phyloP scores from a whole-genome alignment of 192 early-diverging fungal species.

The Gigaspora rosea region DNA sequence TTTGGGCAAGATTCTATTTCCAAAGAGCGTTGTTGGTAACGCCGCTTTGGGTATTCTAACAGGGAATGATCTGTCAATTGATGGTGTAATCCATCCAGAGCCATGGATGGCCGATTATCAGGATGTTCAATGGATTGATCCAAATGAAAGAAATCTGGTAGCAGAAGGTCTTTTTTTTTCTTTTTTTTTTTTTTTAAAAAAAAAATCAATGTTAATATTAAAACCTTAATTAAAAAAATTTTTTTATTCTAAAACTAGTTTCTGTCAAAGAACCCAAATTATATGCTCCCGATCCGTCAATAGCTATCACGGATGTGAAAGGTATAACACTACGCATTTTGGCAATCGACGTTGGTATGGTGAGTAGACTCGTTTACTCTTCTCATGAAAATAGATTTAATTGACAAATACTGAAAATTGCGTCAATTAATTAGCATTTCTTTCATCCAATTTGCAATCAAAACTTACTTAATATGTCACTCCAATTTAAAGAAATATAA shows the following conservation, averaged over 20 bases:
- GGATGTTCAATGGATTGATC: conserved; percentile 90
- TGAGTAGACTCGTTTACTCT: conserved; percentile 11
- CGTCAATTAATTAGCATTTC: no score
- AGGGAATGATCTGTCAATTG: conserved; percentile 27
- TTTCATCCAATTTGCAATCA: not conserved
- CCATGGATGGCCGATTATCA: conserved; percentile 69
- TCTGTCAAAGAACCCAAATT: conserved; percentile 79
- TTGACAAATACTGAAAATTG: no score
- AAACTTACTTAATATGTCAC: no score
- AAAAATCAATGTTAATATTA: not conserved
- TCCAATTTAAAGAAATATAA: conserved; percentile 76
- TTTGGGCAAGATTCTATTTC: conserved; percentile 91
- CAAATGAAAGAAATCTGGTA: conserved; percentile 91
- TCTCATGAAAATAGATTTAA: no score
- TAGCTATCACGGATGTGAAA: conserved; percentile 52
- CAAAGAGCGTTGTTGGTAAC: conserved; percentile 55
- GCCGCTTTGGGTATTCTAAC: conserved; percentile 46
- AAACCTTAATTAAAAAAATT: not conserved
- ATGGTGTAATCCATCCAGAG: conserved; percentile 27
- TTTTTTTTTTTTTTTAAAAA: not conserved
- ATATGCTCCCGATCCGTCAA: conserved; percentile 69
- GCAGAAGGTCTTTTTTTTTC: conserved; percentile 58
- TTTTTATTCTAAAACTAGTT: conserved; percentile 49
- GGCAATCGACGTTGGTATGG: conserved; percentile 96
- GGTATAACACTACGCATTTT: conserved; percentile 83